Evolutionary conservation across 2,329 filamentous ascomycete species (phyloP).

Genomic region (Exophiala sp.): DNA sequence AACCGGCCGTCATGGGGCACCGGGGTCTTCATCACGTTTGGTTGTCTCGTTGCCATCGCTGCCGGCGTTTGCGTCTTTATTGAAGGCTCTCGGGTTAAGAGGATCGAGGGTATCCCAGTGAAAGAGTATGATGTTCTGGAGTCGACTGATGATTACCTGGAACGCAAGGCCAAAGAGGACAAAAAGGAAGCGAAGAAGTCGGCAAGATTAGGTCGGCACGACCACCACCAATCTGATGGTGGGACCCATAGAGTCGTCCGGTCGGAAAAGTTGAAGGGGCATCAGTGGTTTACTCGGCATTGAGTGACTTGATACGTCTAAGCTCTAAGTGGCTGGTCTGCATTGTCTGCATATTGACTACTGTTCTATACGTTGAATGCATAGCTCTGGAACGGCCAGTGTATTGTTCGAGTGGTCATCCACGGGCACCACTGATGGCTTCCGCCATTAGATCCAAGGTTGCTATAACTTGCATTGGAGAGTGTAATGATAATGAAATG

Average conservation of each 20-base stretch:
- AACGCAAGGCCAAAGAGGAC: slow-evolving; percentile 25
- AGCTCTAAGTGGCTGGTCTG: too few species aligned
- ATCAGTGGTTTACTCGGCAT: slow-evolving; percentile 24
- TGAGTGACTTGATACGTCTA: not conserved
- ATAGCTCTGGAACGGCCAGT: too few species aligned
- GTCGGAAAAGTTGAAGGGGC: slow-evolving; percentile 26
- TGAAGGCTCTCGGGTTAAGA: slow-evolving; percentile 67
- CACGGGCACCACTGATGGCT: too few species aligned
- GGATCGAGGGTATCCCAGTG: slow-evolving; percentile 64
- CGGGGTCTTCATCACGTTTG: slow-evolving; percentile 69
- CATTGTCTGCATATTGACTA: too few species aligned
- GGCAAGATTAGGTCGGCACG: slow-evolving; percentile 9
- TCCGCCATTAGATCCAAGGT: too few species aligned
- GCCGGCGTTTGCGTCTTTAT: slow-evolving; percentile 65
- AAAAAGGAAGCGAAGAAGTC: slow-evolving; percentile 24
- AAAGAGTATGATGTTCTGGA: slow-evolving; percentile 46
- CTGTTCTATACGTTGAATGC: too few species aligned
- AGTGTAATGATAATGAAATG: too few species aligned
- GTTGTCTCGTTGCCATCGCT: slow-evolving; percentile 60
- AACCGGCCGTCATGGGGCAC: slow-evolving; percentile 73
- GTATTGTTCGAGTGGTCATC: too few species aligned
- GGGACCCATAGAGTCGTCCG: slow-evolving; percentile 12
- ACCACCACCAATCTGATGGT: slow-evolving; percentile 10
- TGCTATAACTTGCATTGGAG: too few species aligned
- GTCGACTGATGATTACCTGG: slow-evolving; percentile 28